Conservation (phyloP, 2,329 filamentous ascomycete species). For the Chaetoscypha palmicola region DNA sequence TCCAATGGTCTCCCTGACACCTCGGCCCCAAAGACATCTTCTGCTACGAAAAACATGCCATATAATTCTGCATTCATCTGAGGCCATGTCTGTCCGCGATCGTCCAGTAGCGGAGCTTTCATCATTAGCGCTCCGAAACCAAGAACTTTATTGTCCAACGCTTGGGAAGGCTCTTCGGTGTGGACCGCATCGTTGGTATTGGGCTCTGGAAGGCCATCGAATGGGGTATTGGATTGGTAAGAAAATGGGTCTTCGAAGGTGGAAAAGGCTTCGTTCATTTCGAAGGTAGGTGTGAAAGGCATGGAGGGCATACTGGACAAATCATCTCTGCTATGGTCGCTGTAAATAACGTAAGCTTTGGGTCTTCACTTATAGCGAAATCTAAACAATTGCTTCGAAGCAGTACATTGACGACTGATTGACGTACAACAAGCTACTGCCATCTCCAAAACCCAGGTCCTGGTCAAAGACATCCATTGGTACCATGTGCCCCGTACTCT, state of each 20-base stretch:
- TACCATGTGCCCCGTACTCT: conserved; percentile 13
- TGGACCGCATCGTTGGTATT: conserved; percentile 16
- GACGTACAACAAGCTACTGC: conserved; percentile 25
- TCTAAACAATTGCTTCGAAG: neutral
- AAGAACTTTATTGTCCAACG: conserved; percentile 64
- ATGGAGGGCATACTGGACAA: conserved; percentile 34
- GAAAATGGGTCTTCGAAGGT: conserved; percentile 62
- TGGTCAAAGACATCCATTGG: conserved; percentile 28
- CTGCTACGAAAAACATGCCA: conserved; percentile 83
- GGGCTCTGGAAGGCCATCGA: conserved; percentile 35
- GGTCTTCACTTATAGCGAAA: too few species aligned
- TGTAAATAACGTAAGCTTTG: too few species aligned
- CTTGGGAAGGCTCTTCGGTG: conserved; percentile 23
- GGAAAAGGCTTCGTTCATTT: conserved; percentile 52
- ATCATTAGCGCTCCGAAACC: conserved; percentile 61
- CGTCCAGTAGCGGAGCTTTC: conserved; percentile 57
- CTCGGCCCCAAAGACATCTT: conserved; percentile 60
- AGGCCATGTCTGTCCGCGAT: conserved; percentile 56
- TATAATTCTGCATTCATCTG: conserved; percentile 69
- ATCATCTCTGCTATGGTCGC: conserved; percentile 35
- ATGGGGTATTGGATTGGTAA: conserved; percentile 40
- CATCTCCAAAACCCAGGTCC: conserved; percentile 24
- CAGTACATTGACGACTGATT: neutral
- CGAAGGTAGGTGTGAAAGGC: conserved; percentile 53
- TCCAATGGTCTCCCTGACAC: conserved; percentile 57